Percentiles rank a stretch among this genome's conserved stretches.
phyloP scores from a whole-genome alignment of 768 basidiomycete genomes.

The Tremella fuciformis region DNA sequence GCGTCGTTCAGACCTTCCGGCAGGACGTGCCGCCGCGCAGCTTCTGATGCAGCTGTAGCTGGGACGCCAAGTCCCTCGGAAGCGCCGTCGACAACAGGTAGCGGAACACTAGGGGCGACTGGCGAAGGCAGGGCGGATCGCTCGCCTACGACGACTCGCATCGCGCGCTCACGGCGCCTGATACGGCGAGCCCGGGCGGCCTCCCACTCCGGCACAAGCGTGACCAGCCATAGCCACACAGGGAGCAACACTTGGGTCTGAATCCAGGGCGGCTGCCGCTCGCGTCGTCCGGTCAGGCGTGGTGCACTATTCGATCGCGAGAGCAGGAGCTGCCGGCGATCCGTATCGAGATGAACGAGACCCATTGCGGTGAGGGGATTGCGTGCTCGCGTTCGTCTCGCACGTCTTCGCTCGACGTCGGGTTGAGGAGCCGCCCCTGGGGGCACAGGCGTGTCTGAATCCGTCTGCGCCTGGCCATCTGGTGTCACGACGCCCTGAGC shows the following conservation, averaged over 20 bases:
- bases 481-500: background rate
- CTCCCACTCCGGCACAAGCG: slow-evolving; percentile 43
- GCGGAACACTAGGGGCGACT: background rate
- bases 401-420: background rate
- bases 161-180: slow-evolving; percentile 32
- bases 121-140: slow-evolving; percentile 2
- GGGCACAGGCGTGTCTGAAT: background rate
- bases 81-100: background rate
- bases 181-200: slow-evolving; percentile 29
- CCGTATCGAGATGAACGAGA: slow-evolving; percentile 33
- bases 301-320: slow-evolving; percentile 9
- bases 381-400: background rate
- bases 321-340: slow-evolving; percentile 27
- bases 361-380: slow-evolving; percentile 11
- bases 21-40: slow-evolving; percentile 4
- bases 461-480: background rate
- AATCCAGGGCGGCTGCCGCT: slow-evolving; percentile 16
- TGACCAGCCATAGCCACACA: slow-evolving; percentile 40
- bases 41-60: background rate
- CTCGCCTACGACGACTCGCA: slow-evolving; percentile 35
- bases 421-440: slow-evolving; percentile 1
- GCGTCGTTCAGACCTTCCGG: slow-evolving; percentile 26
- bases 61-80: background rate
- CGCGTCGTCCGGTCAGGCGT: slow-evolving; percentile 1
- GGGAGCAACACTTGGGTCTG: slow-evolving; percentile 39